A percentile compares a stretch with the other conserved stretches of the same genome.
Conservation (phyloP, 2,329 filamentous ascomycete species). For the Dendrostoma leiphaemia region DNA sequence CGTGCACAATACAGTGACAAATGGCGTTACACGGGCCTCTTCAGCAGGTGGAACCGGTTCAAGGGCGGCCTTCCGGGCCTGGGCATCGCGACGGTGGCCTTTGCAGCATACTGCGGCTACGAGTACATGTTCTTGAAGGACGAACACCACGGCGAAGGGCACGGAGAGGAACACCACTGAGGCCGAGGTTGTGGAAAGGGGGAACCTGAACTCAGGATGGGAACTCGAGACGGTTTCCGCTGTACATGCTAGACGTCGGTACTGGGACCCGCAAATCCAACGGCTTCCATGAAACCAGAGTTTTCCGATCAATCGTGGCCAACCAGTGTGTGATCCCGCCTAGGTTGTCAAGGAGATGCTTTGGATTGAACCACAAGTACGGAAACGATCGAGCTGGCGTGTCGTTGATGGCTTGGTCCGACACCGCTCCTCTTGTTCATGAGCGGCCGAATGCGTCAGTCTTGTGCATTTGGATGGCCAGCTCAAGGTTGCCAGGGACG, state of each 20-base stretch:
- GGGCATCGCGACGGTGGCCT: slow-evolving; percentile 88
- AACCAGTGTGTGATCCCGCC: too few relatives aligned
- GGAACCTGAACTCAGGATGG: background rate
- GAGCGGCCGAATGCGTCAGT: too few relatives aligned
- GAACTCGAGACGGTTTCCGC: background rate
- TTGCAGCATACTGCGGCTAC: slow-evolving; percentile 83
- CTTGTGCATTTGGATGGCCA: too few relatives aligned
- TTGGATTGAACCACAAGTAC: too few relatives aligned
- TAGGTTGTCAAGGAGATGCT: too few relatives aligned
- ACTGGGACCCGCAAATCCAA: background rate
- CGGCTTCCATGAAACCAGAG: background rate
- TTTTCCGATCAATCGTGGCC: too few relatives aligned
- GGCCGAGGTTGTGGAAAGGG: background rate
- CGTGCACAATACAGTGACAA: slow-evolving; percentile 74
- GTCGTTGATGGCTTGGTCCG: too few relatives aligned
- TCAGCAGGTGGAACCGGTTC: slow-evolving; percentile 87
- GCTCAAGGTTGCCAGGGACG: too few relatives aligned
- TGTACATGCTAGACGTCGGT: slow-evolving; percentile 15
- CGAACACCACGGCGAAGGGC: slow-evolving; percentile 54
- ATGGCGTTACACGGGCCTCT: slow-evolving; percentile 90
- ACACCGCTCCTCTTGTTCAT: too few relatives aligned
- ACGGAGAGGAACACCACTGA: slow-evolving; percentile 60
- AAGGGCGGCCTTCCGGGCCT: slow-evolving; percentile 83
- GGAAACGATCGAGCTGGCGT: too few relatives aligned
- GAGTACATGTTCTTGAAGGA: slow-evolving; percentile 85